A percentile compares a stretch with the other conserved stretches of the same genome.
These are phyloP conservation scores for Filobasidium floriforme DNA, from an alignment of 768 basidiomycete species.

Conservation along the genomic window DNA sequence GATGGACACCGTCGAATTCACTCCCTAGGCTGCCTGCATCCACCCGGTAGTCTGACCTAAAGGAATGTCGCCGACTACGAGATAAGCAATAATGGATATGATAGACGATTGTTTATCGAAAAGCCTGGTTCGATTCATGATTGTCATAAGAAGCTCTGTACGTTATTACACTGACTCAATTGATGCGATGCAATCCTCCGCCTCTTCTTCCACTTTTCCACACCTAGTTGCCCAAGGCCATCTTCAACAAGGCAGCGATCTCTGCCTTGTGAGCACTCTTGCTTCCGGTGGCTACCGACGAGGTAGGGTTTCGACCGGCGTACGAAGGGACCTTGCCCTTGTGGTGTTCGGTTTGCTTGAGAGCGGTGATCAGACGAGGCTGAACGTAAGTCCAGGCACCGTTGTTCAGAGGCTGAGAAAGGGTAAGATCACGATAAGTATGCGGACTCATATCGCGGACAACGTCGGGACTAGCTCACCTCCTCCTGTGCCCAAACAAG, in stretches of 20 bases:
- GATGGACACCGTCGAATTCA: too few relatives aligned
- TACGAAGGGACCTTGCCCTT: conserved; percentile 82
- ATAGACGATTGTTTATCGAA: not conserved
- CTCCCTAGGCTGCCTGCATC: too few relatives aligned
- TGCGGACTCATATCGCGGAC: not conserved
- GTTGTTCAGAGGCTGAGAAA: conserved; percentile 75
- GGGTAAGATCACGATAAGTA: conserved; percentile 6
- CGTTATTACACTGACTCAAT: not conserved
- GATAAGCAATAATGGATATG: too few relatives aligned
- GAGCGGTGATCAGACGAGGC: conserved; percentile 87
- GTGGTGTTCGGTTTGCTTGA: conserved; percentile 81
- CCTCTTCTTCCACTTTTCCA: not conserved
- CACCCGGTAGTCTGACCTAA: too few relatives aligned
- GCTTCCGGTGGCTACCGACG: conserved; percentile 51
- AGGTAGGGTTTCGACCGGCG: conserved; percentile 84
- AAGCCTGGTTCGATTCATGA: not conserved
- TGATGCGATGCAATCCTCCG: not conserved
- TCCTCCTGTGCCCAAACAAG: conserved; percentile 75
- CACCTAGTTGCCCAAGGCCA: conserved; percentile 41
- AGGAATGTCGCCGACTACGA: too few relatives aligned
- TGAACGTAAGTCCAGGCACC: conserved; percentile 96
- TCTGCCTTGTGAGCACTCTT: conserved; percentile 84
- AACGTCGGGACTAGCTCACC: conserved; percentile 44
- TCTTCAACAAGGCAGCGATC: conserved; percentile 60
- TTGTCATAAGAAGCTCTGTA: not conserved